Percentiles rank a stretch among this genome's conserved stretches.
Evolutionary conservation across 2,329 filamentous ascomycete genomes (phyloP).

Genomic region (Fusarium neocosmosporiellum): DNA sequence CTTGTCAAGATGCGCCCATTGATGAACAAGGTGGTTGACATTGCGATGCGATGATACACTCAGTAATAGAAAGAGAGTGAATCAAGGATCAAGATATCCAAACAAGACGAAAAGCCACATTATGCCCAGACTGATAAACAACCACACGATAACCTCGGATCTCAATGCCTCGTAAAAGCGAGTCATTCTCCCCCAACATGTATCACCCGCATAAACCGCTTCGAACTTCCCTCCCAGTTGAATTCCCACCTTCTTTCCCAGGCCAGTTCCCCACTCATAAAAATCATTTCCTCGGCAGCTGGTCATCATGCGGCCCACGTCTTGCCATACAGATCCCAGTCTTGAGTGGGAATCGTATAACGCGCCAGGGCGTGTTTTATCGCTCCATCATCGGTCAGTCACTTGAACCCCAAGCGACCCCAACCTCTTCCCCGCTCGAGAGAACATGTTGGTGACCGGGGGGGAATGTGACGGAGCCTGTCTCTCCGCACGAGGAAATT

Average conservation of each 20-base stretch:
- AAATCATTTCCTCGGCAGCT: neutral
- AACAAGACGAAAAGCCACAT: neutral
- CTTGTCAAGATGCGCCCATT: conserved; percentile 40
- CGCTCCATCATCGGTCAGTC: neutral
- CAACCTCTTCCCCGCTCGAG: neutral
- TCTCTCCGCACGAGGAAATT: neutral
- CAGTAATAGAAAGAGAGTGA: neutral
- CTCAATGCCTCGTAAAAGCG: neutral
- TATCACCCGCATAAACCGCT: neutral
- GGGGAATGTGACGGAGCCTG: neutral
- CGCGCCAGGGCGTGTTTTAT: neutral
- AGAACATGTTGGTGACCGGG: neutral
- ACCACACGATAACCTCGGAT: neutral
- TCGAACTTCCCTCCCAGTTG: neutral
- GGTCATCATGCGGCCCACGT: neutral
- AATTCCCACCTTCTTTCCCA: neutral
- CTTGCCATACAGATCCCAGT: neutral
- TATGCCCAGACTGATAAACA: neutral
- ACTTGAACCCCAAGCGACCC: neutral
- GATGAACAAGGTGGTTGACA: conserved; percentile 16
- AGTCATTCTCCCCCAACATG: neutral
- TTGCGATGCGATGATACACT: neutral
- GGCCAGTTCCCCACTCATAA: neutral
- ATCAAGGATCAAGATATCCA: neutral
- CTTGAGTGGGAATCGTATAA: neutral